Evolutionary conservation across 345 rosid species (phyloP), one percentile per base, ranked within the genome.

Genomic region (Ceriops tagal): DNA sequence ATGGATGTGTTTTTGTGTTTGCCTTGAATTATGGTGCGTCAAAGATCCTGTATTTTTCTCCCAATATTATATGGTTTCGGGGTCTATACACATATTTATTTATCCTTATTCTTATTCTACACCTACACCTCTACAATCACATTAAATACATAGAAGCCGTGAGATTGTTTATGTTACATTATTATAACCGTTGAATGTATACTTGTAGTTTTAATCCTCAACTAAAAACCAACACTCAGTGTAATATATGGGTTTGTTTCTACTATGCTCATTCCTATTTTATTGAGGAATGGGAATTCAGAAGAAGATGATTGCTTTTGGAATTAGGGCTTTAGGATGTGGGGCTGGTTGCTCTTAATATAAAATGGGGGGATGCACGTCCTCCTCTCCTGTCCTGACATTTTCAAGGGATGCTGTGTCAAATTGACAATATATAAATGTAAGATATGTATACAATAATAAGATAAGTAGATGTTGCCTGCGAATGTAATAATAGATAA

Each of bases 361-460:
- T 43, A 43, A 69, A 73, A 64, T 62, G 68, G 72, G 78, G 84
- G 79, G 80, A 20, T 62, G 71, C 86, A 78, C 76, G 78, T 76
- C 75, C 61, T 62, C 53, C 67, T 67, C 76, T 70, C 67, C 68
- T 43, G 59, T 34, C 9, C 10, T 34, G 37, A 34, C 37, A 34
- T 57, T 66, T 72, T 71, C 67, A 83, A 35, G 28, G 1, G 30
- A 39, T 22, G 53, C 20, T 37, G 8, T 43, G 64, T 34, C 49
- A 35, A 61, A 5, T 1, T 13, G 16, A 11, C 13, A 11, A 43
- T 11, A 43, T 43, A 43, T 43, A 43, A 43, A 13, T 43, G 4
- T 43, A 15, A 13, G 49, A 43, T 43, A 13, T 13, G 49, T 3
- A 43, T 43, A 43, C 15, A 21, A 26, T 9, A 20, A 55, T 55